Percentiles rank a stretch among this genome's conserved stretches.
These are phyloP conservation scores for Mycosphaerelloides madeirae DNA, from an alignment of 2,329 filamentous ascomycete species.

Conservation along the genomic window DNA sequence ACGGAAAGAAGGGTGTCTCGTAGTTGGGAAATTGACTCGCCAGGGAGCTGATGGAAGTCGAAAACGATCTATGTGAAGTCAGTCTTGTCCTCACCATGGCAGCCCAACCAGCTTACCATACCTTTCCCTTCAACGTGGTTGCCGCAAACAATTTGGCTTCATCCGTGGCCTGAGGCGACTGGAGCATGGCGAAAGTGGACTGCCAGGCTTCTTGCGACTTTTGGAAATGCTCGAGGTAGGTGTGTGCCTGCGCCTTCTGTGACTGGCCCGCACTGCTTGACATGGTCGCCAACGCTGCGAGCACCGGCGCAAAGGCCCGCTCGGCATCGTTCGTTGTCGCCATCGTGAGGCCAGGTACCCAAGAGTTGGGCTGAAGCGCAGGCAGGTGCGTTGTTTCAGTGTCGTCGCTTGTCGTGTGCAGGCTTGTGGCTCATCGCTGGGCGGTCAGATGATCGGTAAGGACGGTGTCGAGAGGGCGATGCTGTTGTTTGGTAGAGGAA, in stretches of 20 bases:
- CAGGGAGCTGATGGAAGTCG: slow-evolving; percentile 83
- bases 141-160: slow-evolving; percentile 93
- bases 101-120: slow-evolving; percentile 39
- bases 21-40: slow-evolving; percentile 67
- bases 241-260: slow-evolving; percentile 83
- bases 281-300: slow-evolving; percentile 89
- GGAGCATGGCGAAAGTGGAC: slow-evolving; percentile 77
- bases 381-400: no score
- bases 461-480: no score
- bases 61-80: slow-evolving; percentile 72
- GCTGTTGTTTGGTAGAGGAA: no score
- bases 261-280: slow-evolving; percentile 67
- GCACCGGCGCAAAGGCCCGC: slow-evolving; percentile 75
- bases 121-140: slow-evolving; percentile 96
- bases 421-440: no score
- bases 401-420: no score
- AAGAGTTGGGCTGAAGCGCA: no score
- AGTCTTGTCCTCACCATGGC: slow-evolving; percentile 3
- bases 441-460: no score
- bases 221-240: slow-evolving; percentile 91
- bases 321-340: slow-evolving; percentile 50
- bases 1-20: slow-evolving; percentile 79
- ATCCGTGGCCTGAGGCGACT: slow-evolving; percentile 67
- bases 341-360: slow-evolving; percentile 11
- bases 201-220: slow-evolving; percentile 96